A percentile compares a stretch with the other conserved stretches of the same genome.
Conservation (phyloP, 1,284 basidiomycete species). For the Fistulina hepatica region DNA sequence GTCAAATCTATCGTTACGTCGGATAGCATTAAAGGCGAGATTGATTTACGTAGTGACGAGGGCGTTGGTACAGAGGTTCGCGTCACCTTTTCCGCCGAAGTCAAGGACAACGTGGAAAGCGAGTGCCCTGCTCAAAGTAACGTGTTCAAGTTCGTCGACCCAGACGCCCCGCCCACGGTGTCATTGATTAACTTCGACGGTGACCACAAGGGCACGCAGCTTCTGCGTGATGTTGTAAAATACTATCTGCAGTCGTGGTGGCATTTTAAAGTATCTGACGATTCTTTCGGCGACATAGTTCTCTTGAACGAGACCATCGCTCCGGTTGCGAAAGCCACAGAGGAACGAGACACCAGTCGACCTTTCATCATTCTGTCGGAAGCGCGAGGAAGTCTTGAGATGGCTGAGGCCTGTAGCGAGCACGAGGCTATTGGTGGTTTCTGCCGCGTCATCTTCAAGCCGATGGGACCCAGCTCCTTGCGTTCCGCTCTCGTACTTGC, state of each 20-base stretch:
- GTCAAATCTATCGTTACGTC: slow-evolving; percentile 89
- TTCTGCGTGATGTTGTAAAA: slow-evolving; percentile 52
- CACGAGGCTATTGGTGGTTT: slow-evolving; percentile 80
- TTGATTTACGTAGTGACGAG: slow-evolving; percentile 83
- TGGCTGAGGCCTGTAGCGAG: slow-evolving; percentile 53
- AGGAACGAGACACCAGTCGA: slow-evolving; percentile 42
- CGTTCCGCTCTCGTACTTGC: slow-evolving; percentile 62
- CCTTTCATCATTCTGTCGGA: slow-evolving; percentile 71
- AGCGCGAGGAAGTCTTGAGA: slow-evolving; percentile 51
- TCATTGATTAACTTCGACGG: slow-evolving; percentile 69
- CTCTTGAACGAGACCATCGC: slow-evolving; percentile 75
- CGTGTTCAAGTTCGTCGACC: slow-evolving; percentile 28
- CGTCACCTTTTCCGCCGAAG: slow-evolving; percentile 74
- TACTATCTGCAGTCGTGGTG: slow-evolving; percentile 70
- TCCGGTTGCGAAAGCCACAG: slow-evolving; percentile 47
- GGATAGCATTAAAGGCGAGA: slow-evolving; percentile 78
- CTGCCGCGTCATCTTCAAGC: slow-evolving; percentile 82
- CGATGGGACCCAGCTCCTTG: slow-evolving; percentile 74
- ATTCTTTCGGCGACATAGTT: slow-evolving; percentile 64
- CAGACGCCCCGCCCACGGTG: slow-evolving; percentile 41
- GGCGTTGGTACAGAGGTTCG: slow-evolving; percentile 90
- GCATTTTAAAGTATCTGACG: slow-evolving; percentile 43
- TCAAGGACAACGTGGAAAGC: slow-evolving; percentile 32
- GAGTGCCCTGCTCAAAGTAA: slow-evolving; percentile 28
- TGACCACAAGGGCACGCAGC: slow-evolving; percentile 55